Conservation (phyloP, 2,329 filamentous ascomycete species). For the Cryphonectria nitschkei region DNA sequence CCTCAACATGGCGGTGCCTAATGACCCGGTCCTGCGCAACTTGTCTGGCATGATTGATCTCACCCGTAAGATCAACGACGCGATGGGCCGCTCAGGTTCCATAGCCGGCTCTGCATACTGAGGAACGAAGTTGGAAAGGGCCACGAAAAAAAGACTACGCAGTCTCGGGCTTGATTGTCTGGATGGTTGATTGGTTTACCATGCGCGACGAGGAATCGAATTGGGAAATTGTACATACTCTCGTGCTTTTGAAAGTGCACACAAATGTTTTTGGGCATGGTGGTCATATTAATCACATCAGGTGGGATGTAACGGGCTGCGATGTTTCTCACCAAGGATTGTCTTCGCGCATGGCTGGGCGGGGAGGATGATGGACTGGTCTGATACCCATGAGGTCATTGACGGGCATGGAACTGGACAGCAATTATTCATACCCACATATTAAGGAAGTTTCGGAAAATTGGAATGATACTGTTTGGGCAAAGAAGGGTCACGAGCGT, state of each 20-base stretch:
- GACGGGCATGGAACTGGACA: background rate
- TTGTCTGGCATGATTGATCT: slow-evolving; percentile 48
- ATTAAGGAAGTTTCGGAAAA: background rate
- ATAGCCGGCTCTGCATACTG: background rate
- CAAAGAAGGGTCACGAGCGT: background rate
- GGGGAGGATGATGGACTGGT: background rate
- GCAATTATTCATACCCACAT: slow-evolving; percentile 8
- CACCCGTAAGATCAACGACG: slow-evolving; percentile 40
- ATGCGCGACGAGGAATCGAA: background rate
- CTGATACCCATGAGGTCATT: slow-evolving; percentile 10
- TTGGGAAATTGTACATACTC: slow-evolving; percentile 7
- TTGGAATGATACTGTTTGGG: background rate
- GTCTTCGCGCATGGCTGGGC: slow-evolving; percentile 6
- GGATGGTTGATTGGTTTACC: background rate
- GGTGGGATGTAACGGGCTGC: background rate
- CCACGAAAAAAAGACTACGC: background rate
- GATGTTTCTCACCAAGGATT: background rate
- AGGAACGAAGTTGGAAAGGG: background rate
- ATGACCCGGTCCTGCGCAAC: slow-evolving; percentile 52
- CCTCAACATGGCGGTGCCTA: slow-evolving; percentile 51
- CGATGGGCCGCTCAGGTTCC: slow-evolving; percentile 17
- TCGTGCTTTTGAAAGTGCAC: slow-evolving; percentile 8
- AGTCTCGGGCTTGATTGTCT: background rate
- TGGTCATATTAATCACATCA: background rate
- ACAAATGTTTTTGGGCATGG: background rate